Conservation (phyloP, 495 filamentous ascomycete genomes). For the Aspergillus sclerotioniger region DNA sequence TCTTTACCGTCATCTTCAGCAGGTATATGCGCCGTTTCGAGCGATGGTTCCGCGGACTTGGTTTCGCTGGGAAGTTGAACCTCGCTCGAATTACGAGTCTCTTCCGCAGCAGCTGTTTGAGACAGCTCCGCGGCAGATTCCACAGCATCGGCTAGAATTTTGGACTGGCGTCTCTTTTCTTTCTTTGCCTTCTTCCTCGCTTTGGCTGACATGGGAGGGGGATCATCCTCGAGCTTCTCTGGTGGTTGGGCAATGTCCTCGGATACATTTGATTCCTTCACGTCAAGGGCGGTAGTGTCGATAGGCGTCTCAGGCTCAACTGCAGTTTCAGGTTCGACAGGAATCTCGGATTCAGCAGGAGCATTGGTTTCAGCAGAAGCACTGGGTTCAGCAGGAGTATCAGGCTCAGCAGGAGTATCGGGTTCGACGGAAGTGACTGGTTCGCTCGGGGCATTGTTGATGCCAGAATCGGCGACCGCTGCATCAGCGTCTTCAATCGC, state of each 20-base stretch:
- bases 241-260: conserved; percentile 15
- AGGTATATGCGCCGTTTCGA: conserved; percentile 38
- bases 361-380: neutral
- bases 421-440: conserved; percentile 3
- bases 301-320: conserved; percentile 11
- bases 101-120: conserved; percentile 16
- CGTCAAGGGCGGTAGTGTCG: conserved; percentile 11
- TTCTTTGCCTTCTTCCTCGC: conserved; percentile 49
- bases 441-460: neutral
- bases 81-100: conserved; percentile 15
- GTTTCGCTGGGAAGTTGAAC: conserved; percentile 19
- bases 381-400: conserved; percentile 10
- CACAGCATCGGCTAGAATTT: conserved; percentile 19
- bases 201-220: conserved; percentile 30
- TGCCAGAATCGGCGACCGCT: neutral
- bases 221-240: conserved; percentile 26
- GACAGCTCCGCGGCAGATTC: conserved; percentile 10
- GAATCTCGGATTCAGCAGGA: neutral
- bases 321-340: conserved; percentile 10
- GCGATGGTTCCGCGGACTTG: conserved; percentile 26
- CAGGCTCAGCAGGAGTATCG: conserved; percentile 7
- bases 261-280: conserved; percentile 12
- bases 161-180: conserved; percentile 44
- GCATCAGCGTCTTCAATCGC: conserved; percentile 20
- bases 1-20: conserved; percentile 52